phyloP scores from a whole-genome alignment of 2,329 filamentous ascomycete genomes.

The Diaporthe ampelina region DNA sequence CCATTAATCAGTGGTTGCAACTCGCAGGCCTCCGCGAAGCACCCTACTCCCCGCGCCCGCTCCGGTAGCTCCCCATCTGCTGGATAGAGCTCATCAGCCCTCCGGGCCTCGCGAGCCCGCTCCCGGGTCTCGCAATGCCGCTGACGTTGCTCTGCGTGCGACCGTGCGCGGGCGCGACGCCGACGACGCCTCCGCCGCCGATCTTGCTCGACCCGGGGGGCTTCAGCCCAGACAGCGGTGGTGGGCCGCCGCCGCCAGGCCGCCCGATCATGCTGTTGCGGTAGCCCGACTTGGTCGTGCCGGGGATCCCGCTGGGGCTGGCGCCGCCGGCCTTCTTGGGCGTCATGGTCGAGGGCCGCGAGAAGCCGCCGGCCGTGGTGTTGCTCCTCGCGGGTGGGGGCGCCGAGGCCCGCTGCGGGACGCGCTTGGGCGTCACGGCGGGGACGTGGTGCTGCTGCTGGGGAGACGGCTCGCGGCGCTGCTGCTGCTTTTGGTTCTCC shows the following conservation, averaged over 20 bases:
- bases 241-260: slow-evolving; percentile 53
- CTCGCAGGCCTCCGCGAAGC: neutral
- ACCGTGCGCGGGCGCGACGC: slow-evolving; percentile 51
- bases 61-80: slow-evolving; percentile 80
- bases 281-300: slow-evolving; percentile 56
- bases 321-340: slow-evolving; percentile 36
- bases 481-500: neutral
- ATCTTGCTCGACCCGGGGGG: slow-evolving; percentile 70
- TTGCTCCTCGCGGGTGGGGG: slow-evolving; percentile 34
- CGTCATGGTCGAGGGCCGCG: slow-evolving; percentile 35
- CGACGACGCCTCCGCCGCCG: slow-evolving; percentile 56
- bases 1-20: neutral
- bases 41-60: slow-evolving; percentile 53
- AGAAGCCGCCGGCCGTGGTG: slow-evolving; percentile 32
- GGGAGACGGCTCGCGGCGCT: slow-evolving; percentile 4
- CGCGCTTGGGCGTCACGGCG: slow-evolving; percentile 36
- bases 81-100: slow-evolving; percentile 89
- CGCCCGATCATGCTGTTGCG: slow-evolving; percentile 63
- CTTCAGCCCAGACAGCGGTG: slow-evolving; percentile 67
- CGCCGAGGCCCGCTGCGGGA: slow-evolving; percentile 39
- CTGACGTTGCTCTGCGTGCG: slow-evolving; percentile 59
- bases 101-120: slow-evolving; percentile 67
- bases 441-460: slow-evolving; percentile 29
- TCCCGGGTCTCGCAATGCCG: slow-evolving; percentile 49
- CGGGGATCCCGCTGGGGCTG: slow-evolving; percentile 42